Evolutionary conservation across 352 stramenopile genomes (phyloP).

Genomic region (Pythium pectinolyticum): DNA sequence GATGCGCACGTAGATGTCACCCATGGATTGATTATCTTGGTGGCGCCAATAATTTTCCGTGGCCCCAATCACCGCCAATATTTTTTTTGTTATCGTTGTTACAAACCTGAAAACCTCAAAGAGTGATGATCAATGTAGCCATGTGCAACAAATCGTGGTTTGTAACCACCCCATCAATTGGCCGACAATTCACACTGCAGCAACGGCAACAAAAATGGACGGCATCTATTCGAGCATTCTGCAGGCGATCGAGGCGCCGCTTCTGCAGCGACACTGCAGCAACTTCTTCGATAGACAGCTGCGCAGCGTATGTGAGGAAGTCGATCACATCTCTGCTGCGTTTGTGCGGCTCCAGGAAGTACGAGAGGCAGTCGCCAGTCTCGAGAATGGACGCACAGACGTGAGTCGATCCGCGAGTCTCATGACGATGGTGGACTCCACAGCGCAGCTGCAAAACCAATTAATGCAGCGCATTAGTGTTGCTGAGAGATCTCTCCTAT

Average conservation of each 20-base stretch:
- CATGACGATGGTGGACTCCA: not conserved
- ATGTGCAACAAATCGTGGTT: not conserved
- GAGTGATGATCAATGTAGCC: slow-evolving; percentile 17
- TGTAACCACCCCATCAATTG: not conserved
- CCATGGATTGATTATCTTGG: too few relatives aligned
- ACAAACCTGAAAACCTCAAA: not conserved
- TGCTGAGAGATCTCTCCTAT: not conserved
- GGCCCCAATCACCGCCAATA: not conserved
- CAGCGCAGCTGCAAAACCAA: not conserved
- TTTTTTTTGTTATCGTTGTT: too few relatives aligned
- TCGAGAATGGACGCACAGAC: slow-evolving; percentile 1
- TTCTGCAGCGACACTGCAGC: slow-evolving; percentile 13
- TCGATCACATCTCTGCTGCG: not conserved
- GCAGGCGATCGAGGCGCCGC: slow-evolving; percentile 3
- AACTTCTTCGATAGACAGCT: slow-evolving; percentile 5
- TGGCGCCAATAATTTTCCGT: not conserved
- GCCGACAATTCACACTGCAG: not conserved
- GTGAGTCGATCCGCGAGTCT: not conserved
- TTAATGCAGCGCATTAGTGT: not conserved
- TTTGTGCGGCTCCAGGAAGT: slow-evolving; percentile 16
- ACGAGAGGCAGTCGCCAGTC: slow-evolving; percentile 4
- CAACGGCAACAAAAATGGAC: too few relatives aligned
- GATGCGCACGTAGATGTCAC: slow-evolving; percentile 12
- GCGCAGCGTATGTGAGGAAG: not conserved
- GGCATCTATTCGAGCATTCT: slow-evolving; percentile 13